These are phyloP conservation scores for Licmophora abbreviata DNA, from an alignment of 108 stramenopile species.

Conservation along the genomic window DNA sequence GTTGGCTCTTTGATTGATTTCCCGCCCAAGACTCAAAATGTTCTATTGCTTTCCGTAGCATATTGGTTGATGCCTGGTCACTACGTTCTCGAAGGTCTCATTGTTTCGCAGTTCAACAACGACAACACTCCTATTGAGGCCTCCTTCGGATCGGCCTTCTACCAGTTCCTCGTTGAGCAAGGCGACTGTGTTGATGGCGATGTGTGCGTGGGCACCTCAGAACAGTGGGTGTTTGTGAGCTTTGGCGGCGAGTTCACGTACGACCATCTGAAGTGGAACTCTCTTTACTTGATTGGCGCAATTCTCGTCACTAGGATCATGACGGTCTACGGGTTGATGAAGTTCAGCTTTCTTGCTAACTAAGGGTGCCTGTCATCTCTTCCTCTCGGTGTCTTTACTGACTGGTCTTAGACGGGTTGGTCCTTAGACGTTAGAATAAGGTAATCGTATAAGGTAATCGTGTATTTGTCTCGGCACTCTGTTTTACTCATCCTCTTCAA, in stretches of 20 bases:
- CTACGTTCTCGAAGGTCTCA: constrained; percentile 67
- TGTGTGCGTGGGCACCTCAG: constrained; percentile 45
- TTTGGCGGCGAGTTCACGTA: constrained; percentile 42
- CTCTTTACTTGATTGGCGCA: constrained; percentile 36
- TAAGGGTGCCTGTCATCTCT: neutral
- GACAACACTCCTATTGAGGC: constrained; percentile 49
- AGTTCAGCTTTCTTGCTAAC: constrained; percentile 43
- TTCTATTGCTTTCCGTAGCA: constrained; percentile 3
- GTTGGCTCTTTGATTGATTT: too few relatives aligned
- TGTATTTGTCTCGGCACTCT: neutral
- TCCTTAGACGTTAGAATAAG: too few relatives aligned
- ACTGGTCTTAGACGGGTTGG: too few relatives aligned
- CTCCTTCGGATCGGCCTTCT: constrained; percentile 32
- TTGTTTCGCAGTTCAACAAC: constrained; percentile 34
- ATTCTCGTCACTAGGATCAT: constrained; percentile 32
- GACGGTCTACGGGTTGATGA: constrained; percentile 29
- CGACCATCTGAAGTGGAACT: constrained; percentile 37
- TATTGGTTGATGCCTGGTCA: constrained; percentile 70
- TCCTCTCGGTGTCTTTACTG: neutral
- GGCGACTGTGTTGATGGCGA: constrained; percentile 3
- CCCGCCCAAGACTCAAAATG: neutral
- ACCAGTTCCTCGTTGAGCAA: constrained; percentile 16
- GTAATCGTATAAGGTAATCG: neutral
- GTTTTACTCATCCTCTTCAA: constrained; percentile 15
- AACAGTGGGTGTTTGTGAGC: constrained; percentile 43